Conservation (phyloP, 441 rosid species). For the Erysimum pusillum region DNA sequence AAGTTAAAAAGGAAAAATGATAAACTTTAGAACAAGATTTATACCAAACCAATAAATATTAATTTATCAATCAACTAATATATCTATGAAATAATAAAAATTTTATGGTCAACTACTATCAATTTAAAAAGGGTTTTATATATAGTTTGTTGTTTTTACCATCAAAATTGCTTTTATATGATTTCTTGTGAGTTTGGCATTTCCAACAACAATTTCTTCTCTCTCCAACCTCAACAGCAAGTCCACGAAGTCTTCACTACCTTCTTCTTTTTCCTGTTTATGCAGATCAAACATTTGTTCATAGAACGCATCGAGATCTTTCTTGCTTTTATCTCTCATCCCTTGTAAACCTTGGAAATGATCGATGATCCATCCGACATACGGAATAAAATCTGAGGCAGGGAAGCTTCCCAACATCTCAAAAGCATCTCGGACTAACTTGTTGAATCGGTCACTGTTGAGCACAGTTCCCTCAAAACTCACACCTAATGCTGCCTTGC, state of each 20-base stretch:
- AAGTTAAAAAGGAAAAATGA: not conserved
- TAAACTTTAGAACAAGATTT: too few relatives aligned
- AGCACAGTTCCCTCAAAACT: constrained; percentile 48
- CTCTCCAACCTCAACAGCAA: constrained; percentile 54
- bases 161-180: constrained; percentile 59
- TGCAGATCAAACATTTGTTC: constrained; percentile 59
- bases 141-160: constrained; percentile 38
- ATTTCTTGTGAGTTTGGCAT: constrained; percentile 43
- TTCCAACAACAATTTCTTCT: constrained; percentile 47
- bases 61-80: too few relatives aligned
- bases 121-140: too few relatives aligned
- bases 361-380: constrained; percentile 61
- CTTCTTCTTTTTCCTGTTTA: constrained; percentile 34
- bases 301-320: constrained; percentile 51
- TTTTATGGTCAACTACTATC: too few relatives aligned
- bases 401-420: constrained; percentile 50
- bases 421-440: constrained; percentile 47
- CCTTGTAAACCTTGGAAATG: constrained; percentile 47
- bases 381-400: constrained; percentile 55
- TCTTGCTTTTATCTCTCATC: constrained; percentile 47
- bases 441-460: constrained; percentile 41
- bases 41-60: too few relatives aligned
- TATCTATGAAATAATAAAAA: too few relatives aligned
- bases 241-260: constrained; percentile 58
- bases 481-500: constrained; percentile 56